Evolutionary conservation across 2,329 filamentous ascomycete genomes (phyloP).

Genomic region (Beauveria medogensis): DNA sequence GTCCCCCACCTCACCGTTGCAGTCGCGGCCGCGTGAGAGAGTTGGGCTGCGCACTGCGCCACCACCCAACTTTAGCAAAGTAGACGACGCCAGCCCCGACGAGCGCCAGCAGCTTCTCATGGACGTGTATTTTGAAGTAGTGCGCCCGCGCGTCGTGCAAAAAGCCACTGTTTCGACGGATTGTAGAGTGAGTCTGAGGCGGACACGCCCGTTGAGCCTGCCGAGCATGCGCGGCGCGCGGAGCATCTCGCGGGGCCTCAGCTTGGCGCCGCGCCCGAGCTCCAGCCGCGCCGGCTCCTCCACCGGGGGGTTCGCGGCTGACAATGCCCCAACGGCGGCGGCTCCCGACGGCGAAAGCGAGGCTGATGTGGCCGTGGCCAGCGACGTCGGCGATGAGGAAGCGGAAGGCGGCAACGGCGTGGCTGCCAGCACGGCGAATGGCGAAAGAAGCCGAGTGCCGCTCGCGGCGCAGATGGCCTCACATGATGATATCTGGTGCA

Average conservation of each 20-base stretch:
- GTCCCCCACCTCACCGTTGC: slow-evolving; percentile 13
- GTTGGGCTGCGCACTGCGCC: slow-evolving; percentile 6
- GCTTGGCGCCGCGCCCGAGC: slow-evolving; percentile 1
- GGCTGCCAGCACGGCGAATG: not conserved
- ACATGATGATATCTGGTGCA: slow-evolving; percentile 44
- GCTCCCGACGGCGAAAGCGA: not conserved
- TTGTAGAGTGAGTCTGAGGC: slow-evolving; percentile 19
- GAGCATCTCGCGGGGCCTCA: not conserved
- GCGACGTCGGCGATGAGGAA: not conserved
- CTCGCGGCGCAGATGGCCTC: slow-evolving; percentile 20
- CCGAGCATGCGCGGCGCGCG: slow-evolving; percentile 10
- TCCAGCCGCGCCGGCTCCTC: slow-evolving; percentile 1
- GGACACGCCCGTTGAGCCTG: slow-evolving; percentile 17
- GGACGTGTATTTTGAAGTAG: slow-evolving; percentile 41
- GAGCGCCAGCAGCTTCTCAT: slow-evolving; percentile 43
- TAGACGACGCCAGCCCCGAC: slow-evolving; percentile 39
- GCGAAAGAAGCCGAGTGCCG: slow-evolving; percentile 21
- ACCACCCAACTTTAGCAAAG: slow-evolving; percentile 32
- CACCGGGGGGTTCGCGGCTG: not conserved
- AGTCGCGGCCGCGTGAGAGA: not conserved
- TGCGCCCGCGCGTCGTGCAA: slow-evolving; percentile 33
- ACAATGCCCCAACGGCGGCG: not conserved
- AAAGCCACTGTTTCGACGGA: slow-evolving; percentile 23
- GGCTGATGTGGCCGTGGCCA: not conserved
- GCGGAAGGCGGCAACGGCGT: slow-evolving; percentile 15